Percentiles rank a stretch among this genome's conserved stretches.
phyloP scores from a whole-genome alignment of 192 early-diverging fungal species.

The Paraglomus brasilianum region DNA sequence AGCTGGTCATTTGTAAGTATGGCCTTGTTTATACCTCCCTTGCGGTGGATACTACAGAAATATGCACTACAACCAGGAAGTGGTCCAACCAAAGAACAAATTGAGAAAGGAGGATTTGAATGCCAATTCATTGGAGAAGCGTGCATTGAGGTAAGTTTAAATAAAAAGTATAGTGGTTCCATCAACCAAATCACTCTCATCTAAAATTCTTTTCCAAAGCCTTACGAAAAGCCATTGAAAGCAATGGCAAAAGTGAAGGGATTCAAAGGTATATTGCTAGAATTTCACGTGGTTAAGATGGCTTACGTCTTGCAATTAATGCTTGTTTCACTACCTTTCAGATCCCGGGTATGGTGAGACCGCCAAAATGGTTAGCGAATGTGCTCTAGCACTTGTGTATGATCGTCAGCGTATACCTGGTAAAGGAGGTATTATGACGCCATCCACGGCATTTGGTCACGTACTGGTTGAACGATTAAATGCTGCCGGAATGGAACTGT shows the following conservation, averaged over 20 bases:
- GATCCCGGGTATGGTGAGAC: conserved; percentile 89
- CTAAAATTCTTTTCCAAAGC: too few relatives aligned
- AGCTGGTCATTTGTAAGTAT: too few relatives aligned
- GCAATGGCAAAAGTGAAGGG: not conserved
- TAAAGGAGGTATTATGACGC: conserved; percentile 76
- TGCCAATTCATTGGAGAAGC: conserved; percentile 50
- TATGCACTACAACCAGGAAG: conserved; percentile 56
- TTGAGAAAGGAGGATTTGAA: conserved; percentile 53
- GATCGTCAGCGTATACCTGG: conserved; percentile 52
- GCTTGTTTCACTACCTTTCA: conserved; percentile 32
- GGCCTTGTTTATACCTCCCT: too few relatives aligned
- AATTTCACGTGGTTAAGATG: not conserved
- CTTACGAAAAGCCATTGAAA: too few relatives aligned
- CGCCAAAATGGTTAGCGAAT: conserved; percentile 72
- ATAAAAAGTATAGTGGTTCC: too few relatives aligned
- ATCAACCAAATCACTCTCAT: too few relatives aligned
- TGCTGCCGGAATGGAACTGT: conserved; percentile 49
- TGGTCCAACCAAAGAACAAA: conserved; percentile 62
- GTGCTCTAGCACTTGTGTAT: conserved; percentile 71
- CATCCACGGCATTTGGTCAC: conserved; percentile 76
- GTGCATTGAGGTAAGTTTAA: conserved; percentile 36
- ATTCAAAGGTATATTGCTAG: not conserved
- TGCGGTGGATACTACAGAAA: too few relatives aligned
- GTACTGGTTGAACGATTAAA: conserved; percentile 65
- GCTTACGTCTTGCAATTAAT: conserved; percentile 2